Percentiles rank a stretch among this genome's conserved stretches.
These are phyloP conservation scores for Backusella liffmaniae DNA, from an alignment of 192 early-diverging fungal genomes.

Conservation along the genomic window DNA sequence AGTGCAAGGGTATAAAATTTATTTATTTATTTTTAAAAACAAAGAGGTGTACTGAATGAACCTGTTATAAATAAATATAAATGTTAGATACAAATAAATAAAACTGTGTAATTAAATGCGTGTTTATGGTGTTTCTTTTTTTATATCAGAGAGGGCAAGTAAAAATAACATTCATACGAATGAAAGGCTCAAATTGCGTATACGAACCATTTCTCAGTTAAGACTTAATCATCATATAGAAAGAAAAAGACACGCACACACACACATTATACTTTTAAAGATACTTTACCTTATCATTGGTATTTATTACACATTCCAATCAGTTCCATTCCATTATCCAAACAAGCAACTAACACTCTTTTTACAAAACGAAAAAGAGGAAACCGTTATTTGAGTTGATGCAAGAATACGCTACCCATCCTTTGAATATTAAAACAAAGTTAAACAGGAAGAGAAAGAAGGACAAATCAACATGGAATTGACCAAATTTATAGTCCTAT, in stretches of 20 bases:
- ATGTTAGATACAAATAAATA: slow-evolving; percentile 3
- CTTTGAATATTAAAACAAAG: background rate
- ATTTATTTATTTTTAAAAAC: background rate
- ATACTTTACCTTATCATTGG: background rate
- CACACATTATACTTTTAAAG: background rate
- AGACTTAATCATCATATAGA: background rate
- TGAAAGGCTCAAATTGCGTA: background rate
- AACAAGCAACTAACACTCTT: background rate
- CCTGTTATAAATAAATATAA: background rate
- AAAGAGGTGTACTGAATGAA: background rate
- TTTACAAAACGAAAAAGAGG: background rate
- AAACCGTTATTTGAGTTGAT: background rate
- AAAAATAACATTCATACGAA: slow-evolving; percentile 1
- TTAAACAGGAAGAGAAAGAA: background rate
- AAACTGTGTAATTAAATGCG: background rate
- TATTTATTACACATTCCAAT: background rate
- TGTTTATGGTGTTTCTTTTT: background rate
- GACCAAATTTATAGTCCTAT: background rate
- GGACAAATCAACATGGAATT: background rate
- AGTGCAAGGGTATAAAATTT: background rate
- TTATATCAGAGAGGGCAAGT: slow-evolving; percentile 8
- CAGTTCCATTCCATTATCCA: background rate
- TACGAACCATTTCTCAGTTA: background rate
- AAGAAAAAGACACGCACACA: background rate
- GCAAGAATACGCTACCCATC: background rate